phyloP scores from a whole-genome alignment of 1,284 basidiomycete genomes.

The Moniliella sp. region DNA sequence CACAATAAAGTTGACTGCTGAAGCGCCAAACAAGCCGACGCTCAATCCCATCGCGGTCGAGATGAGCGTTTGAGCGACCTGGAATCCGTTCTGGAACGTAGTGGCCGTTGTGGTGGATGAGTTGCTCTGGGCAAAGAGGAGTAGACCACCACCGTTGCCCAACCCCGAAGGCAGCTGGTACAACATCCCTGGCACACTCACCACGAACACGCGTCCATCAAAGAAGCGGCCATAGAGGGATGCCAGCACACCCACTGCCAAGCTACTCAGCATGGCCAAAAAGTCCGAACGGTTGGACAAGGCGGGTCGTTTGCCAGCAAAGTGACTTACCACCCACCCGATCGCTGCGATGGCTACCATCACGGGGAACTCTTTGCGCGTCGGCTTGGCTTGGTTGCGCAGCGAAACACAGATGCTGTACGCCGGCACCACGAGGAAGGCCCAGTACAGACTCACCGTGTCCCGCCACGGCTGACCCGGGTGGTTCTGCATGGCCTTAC shows the following conservation, averaged over 20 bases:
- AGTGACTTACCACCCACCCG: slow-evolving; percentile 44
- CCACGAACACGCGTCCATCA: slow-evolving; percentile 53
- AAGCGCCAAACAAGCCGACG: too few species aligned
- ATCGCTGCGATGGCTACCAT: slow-evolving; percentile 51
- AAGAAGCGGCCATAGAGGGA: slow-evolving; percentile 65
- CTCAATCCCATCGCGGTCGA: too few species aligned
- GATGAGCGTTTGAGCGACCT: slow-evolving; percentile 10
- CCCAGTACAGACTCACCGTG: slow-evolving; percentile 12
- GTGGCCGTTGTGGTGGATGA: too few species aligned
- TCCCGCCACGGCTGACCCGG: slow-evolving; percentile 37
- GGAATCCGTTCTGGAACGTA: slow-evolving; percentile 10
- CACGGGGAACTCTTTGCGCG: slow-evolving; percentile 46
- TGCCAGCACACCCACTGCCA: slow-evolving; percentile 59
- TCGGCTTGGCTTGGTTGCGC: slow-evolving; percentile 49
- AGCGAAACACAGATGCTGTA: slow-evolving; percentile 55
- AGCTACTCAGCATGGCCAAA: slow-evolving; percentile 42
- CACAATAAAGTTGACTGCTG: too few species aligned
- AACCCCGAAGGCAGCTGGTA: slow-evolving; percentile 68
- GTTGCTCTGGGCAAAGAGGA: slow-evolving; percentile 50
- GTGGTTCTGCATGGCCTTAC: slow-evolving; percentile 6
- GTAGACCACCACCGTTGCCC: slow-evolving; percentile 59
- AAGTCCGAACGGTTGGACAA: slow-evolving; percentile 15
- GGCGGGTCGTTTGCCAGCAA: slow-evolving; percentile 6
- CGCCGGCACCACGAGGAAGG: slow-evolving; percentile 55
- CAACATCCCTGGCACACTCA: slow-evolving; percentile 45